These are phyloP conservation scores for Cadophora malorum DNA, from an alignment of 2,329 filamentous ascomycete species.

Conservation along the genomic window DNA sequence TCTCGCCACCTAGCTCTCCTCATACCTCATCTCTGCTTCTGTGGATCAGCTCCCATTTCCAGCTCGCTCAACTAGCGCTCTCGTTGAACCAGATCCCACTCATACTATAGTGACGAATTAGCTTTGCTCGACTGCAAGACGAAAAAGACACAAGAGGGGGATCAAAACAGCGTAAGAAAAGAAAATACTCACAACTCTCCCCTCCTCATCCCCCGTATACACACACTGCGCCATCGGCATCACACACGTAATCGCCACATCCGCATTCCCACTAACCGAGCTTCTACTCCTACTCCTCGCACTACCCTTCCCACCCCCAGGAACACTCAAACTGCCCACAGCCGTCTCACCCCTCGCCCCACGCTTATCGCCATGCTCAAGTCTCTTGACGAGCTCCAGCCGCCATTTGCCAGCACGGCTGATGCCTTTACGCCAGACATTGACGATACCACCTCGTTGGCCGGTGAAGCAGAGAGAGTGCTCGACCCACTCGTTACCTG, in stretches of 20 bases:
- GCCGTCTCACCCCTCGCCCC: conserved; percentile 55
- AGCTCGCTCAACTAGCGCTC: conserved; percentile 7
- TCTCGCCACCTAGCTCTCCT: neutral
- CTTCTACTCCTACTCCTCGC: conserved; percentile 27
- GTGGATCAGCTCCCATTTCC: neutral
- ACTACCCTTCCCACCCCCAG: conserved; percentile 36
- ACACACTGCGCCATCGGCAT: conserved; percentile 81
- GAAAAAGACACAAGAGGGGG: no score
- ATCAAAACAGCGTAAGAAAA: neutral
- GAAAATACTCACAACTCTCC: conserved; percentile 76
- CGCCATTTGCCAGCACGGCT: conserved; percentile 52
- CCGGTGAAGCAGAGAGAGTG: conserved; percentile 88
- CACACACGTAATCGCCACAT: conserved; percentile 83
- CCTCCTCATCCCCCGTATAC: conserved; percentile 94
- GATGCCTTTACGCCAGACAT: conserved; percentile 70
- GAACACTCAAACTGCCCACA: conserved; percentile 32
- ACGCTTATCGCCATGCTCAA: conserved; percentile 81
- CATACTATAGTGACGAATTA: conserved; percentile 14
- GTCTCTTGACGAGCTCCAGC: conserved; percentile 77
- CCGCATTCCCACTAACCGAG: conserved; percentile 50
- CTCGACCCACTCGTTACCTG: conserved; percentile 90
- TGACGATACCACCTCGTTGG: conserved; percentile 82
- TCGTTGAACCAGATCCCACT: conserved; percentile 27
- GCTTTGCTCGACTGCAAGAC: no score
- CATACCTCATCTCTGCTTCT: neutral